Conservation (phyloP, 2,329 filamentous ascomycete species). For the Microcyclospora tardicrescens region DNA sequence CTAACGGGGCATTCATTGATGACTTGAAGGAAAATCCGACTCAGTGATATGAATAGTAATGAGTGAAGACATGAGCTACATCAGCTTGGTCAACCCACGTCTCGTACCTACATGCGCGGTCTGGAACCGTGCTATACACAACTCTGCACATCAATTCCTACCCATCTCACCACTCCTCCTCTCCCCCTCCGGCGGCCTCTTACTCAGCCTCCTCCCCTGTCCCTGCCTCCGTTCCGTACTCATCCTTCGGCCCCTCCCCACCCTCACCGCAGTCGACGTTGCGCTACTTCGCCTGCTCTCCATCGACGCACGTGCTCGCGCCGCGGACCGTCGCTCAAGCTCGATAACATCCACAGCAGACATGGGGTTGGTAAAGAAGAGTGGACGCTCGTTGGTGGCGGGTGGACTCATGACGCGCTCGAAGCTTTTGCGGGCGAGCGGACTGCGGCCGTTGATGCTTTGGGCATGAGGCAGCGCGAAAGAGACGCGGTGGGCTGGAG, state of each 20-base stretch:
- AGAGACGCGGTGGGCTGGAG: not conserved
- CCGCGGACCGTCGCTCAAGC: slow-evolving; percentile 3
- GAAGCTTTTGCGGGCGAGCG: slow-evolving; percentile 34
- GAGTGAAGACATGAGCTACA: no score
- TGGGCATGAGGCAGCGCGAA: slow-evolving; percentile 2
- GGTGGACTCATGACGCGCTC: slow-evolving; percentile 6
- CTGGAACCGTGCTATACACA: no score
- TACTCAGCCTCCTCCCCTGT: slow-evolving; percentile 2
- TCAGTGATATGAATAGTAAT: no score
- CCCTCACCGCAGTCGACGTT: not conserved
- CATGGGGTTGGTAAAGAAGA: not conserved
- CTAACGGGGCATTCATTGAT: no score
- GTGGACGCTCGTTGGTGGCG: not conserved
- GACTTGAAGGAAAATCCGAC: no score
- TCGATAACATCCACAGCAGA: slow-evolving; percentile 5
- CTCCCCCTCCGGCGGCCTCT: not conserved
- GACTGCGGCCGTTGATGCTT: slow-evolving; percentile 28
- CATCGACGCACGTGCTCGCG: not conserved
- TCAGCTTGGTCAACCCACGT: no score
- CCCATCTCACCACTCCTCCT: not conserved
- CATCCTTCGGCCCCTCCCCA: not conserved
- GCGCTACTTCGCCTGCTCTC: not conserved
- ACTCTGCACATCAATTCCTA: not conserved
- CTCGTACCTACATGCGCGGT: no score
- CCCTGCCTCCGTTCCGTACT: not conserved